Conservation (phyloP, 306 rosid genomes). For the Cicer judaicum region DNA sequence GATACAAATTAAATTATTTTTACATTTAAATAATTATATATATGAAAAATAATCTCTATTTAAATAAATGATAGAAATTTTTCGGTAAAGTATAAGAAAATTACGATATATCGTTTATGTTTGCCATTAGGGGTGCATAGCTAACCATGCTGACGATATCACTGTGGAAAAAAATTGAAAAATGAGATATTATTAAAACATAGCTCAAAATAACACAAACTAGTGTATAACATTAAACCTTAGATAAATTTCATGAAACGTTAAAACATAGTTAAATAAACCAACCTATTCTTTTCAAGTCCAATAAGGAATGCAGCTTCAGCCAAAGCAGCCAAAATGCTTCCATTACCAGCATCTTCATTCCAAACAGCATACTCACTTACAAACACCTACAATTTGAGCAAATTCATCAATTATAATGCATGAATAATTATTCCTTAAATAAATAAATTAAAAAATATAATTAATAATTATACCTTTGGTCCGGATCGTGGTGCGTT, state of each 20-base stretch:
- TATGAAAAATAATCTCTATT: no score
- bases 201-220: background rate
- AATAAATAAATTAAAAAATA: background rate
- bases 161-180: slow-evolving; percentile 43
- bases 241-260: no score
- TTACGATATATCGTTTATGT: slow-evolving; percentile 62
- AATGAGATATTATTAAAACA: background rate
- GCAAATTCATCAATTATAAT: background rate
- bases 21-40: background rate
- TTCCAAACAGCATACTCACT: slow-evolving; percentile 83
- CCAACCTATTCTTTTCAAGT: slow-evolving; percentile 77
- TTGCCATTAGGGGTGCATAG: slow-evolving; percentile 82
- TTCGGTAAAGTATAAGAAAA: background rate
- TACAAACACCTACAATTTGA: slow-evolving; percentile 69
- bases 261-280: background rate
- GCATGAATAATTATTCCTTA: background rate
- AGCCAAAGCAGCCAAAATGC: slow-evolving; percentile 66
- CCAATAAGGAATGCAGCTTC: slow-evolving; percentile 90
- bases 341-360: slow-evolving; percentile 67
- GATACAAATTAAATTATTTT: background rate
- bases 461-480: slow-evolving; percentile 15
- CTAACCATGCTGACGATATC: slow-evolving; percentile 72
- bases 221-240: background rate
- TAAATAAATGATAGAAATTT: background rate
- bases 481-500: slow-evolving; percentile 52